Percentiles rank a stretch among this genome's conserved stretches.
phyloP scores from a whole-genome alignment of 148 eudicot species.

The Nepenthes gracilis region DNA sequence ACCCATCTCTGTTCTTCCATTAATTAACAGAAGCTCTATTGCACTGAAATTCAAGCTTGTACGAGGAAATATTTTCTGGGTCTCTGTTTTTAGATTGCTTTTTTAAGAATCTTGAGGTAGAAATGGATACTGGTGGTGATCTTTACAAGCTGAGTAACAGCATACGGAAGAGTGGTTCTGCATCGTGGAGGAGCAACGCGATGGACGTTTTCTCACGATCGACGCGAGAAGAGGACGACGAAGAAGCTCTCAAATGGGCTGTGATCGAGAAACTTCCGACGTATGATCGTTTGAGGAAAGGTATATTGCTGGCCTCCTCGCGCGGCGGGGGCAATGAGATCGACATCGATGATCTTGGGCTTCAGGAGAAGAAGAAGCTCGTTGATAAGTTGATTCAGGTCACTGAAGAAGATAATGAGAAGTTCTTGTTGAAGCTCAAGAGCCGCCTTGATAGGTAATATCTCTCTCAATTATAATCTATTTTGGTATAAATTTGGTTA shows the following conservation, averaged over 20 bases:
- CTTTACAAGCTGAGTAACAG: constrained; percentile 11
- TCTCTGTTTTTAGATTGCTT: too few species aligned
- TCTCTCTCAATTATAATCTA: neutral
- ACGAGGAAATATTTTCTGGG: too few species aligned
- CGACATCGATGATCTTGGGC: constrained; percentile 28
- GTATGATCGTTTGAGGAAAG: constrained; percentile 42
- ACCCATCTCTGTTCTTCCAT: too few species aligned
- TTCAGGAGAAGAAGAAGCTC: constrained; percentile 27
- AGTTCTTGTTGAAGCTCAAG: constrained; percentile 44
- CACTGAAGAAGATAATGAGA: constrained; percentile 55
- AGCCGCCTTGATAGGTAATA: constrained; percentile 34
- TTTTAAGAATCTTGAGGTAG: too few species aligned
- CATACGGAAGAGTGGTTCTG: constrained; percentile 20
- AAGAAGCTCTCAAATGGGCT: constrained; percentile 65
- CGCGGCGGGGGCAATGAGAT: constrained; percentile 26
- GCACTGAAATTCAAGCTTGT: too few species aligned
- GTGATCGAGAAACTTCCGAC: constrained; percentile 53
- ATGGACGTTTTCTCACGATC: constrained; percentile 31
- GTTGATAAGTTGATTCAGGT: constrained; percentile 34
- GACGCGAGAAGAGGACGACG: constrained; percentile 38
- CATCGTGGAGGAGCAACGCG: constrained; percentile 23
- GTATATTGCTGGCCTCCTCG: constrained; percentile 25
- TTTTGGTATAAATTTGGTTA: too few species aligned
- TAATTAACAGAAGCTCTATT: too few species aligned
- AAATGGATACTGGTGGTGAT: constrained; percentile 6